Evolutionary conservation across 768 basidiomycete genomes (phyloP).

Genomic region (Suillus subluteus): DNA sequence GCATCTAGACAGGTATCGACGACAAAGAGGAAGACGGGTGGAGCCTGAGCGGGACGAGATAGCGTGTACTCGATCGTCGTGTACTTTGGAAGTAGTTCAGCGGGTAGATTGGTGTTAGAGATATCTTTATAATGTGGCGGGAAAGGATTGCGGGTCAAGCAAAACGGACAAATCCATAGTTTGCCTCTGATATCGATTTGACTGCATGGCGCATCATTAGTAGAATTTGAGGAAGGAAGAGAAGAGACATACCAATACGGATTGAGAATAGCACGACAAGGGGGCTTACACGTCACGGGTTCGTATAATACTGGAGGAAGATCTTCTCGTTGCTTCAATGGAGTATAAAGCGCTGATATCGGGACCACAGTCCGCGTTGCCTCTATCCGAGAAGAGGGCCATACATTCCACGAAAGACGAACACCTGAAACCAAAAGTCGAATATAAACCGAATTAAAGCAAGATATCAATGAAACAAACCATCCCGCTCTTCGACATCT

Average conservation of each 20-base stretch:
- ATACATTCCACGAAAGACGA: conserved; percentile 97
- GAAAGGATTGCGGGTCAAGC: conserved; percentile 94
- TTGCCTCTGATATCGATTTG: conserved; percentile 99
- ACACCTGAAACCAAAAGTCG: conserved; percentile 61
- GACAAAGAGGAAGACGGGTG: conserved; percentile 96
- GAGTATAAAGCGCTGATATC: conserved; percentile 97
- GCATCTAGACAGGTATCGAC: conserved; percentile 97
- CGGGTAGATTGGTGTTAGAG: conserved; percentile 93
- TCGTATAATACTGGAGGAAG: conserved; percentile 96
- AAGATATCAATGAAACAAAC: conserved; percentile 44
- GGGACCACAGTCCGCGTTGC: conserved; percentile 97
- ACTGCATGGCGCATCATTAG: conserved; percentile 45
- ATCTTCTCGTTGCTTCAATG: conserved; percentile 91
- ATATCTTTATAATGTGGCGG: conserved; percentile 99
- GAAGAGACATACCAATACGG: conserved; percentile 81
- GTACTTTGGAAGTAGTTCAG: conserved; percentile 96
- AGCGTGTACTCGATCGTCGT: conserved; percentile 99
- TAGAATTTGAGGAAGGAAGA: neutral
- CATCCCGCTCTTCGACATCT: conserved; percentile 97
- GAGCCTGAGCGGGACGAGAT: conserved; percentile 84
- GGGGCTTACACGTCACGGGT: conserved; percentile 97
- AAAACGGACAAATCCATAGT: conserved; percentile 99
- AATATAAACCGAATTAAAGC: conserved; percentile 5
- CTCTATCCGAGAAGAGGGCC: conserved; percentile 97
- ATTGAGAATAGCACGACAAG: conserved; percentile 96